phyloP scores from a whole-genome alignment of 1,284 basidiomycete genomes.

The Heterobasidion irregulare region DNA sequence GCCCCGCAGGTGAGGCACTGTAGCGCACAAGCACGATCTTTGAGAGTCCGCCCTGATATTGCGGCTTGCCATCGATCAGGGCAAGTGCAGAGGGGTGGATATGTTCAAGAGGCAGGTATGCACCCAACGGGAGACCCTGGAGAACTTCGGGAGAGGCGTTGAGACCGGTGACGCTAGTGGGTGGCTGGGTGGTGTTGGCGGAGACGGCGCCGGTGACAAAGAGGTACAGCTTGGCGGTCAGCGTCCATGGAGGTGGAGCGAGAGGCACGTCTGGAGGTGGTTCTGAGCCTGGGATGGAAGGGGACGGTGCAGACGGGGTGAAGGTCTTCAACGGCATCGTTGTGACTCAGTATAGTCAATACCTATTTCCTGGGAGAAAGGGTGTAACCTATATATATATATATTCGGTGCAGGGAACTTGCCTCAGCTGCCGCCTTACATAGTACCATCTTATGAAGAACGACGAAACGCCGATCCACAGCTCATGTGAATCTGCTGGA shows the following conservation, averaged over 20 bases:
- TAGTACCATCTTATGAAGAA: no score
- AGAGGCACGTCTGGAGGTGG: neutral
- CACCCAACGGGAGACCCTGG: conserved; percentile 7
- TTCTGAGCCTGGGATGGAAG: neutral
- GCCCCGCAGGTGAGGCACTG: conserved; percentile 7
- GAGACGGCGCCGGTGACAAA: conserved; percentile 1
- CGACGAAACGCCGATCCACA: no score
- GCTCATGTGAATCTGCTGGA: no score
- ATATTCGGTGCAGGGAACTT: no score
- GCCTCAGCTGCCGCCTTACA: no score
- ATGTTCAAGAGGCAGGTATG: conserved; percentile 6
- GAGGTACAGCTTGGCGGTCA: conserved; percentile 4
- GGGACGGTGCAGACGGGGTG: neutral
- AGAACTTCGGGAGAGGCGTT: conserved; percentile 5
- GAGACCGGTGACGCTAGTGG: neutral
- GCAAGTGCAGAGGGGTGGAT: conserved; percentile 9
- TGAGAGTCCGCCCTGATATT: conserved; percentile 4
- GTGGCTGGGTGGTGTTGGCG: neutral
- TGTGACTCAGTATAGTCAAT: no score
- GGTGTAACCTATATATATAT: no score
- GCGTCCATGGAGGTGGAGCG: conserved; percentile 5
- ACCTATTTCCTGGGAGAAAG: no score
- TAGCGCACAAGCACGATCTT: conserved; percentile 5
- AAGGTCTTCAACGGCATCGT: neutral
- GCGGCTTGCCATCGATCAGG: conserved; percentile 2